Evolutionary conservation across 148 eudicot genomes (phyloP).

Genomic region (Vaccinium darrowii): DNA sequence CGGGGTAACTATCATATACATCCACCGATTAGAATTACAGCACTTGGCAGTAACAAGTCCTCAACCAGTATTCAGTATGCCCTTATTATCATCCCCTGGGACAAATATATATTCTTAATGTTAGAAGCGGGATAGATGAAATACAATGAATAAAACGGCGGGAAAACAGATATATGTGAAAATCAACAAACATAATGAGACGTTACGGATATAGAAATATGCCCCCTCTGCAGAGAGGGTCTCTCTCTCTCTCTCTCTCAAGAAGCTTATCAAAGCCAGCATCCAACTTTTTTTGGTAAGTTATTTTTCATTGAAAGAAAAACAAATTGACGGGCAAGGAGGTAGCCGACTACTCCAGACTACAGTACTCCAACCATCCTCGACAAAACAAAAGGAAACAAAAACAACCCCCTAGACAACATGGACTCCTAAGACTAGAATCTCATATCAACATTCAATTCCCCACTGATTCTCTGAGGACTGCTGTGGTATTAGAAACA

Average conservation of each 20-base stretch:
- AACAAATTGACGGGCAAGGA: too few relatives aligned
- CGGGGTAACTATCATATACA: background rate
- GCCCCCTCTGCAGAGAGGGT: background rate
- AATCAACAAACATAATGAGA: background rate
- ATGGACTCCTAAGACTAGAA: background rate
- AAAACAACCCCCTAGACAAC: background rate
- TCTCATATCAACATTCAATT: background rate
- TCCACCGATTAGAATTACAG: background rate
- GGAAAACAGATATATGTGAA: too few relatives aligned
- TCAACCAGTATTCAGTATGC: background rate
- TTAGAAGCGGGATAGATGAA: background rate
- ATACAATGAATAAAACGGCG: background rate
- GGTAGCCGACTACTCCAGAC: too few relatives aligned
- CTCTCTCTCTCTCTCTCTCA: background rate
- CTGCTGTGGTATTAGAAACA: too few relatives aligned
- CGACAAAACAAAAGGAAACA: background rate
- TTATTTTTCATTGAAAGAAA: background rate
- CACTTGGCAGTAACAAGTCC: background rate
- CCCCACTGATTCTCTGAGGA: background rate
- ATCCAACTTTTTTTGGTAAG: background rate
- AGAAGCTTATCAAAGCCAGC: background rate
- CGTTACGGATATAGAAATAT: background rate
- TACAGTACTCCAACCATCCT: too few relatives aligned
- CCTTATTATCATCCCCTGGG: background rate
- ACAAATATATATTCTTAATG: background rate